Base-by-base conservation (phyloP, 345 rosid genomes). In the Populus euphratica region DNA sequence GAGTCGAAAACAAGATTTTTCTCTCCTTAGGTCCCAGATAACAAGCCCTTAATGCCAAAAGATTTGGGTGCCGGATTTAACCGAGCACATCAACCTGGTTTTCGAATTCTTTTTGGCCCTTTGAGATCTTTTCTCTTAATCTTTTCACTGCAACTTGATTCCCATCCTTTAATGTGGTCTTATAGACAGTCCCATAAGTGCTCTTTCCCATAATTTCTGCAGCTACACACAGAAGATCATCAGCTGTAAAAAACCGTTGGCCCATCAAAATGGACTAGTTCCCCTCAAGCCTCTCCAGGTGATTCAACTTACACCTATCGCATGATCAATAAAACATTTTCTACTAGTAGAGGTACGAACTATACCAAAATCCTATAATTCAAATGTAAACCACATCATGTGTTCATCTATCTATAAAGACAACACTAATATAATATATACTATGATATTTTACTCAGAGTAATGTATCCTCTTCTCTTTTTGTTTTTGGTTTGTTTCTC, bases 11-110 rank as follows among this genome's bases (percentile, higher is more conserved):
- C 99, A 47, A 95, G 94, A 67, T 93, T 97, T 88, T 91, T 95
- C 86, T 93, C 99, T 69, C 99, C 97, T 79, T 95, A 20, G 99
- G 98, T 35, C 99, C 99, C 76, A 93, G 83, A 86, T 95, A 95
- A 78, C 91, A 95, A 31, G 97, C 99, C 73, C 98, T 81, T 31
- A 95, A 85, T 1, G 99, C 88, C 61, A 92, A 78, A 35, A 95
- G 94, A 83, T 95, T 95, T 0, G 81, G 89, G 66, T 95, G 93
- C 31, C 96, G 85, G 66, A 95, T 90, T 86, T 87, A 88, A 18
- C 99, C 99, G 52, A 95, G 86, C 0, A 86, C 78, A 39, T 90
- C 85, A 35, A 91, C 97, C 82, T 95, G 97, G 21, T 78, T 77
- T 83, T 95, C 99, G 50, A 95, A 95, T 62, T 95, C 99, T 41